Evolutionary conservation across 2,329 filamentous ascomycete species (phyloP), one percentile per base, ranked within the genome.

Genomic region (Botrytis elliptica): DNA sequence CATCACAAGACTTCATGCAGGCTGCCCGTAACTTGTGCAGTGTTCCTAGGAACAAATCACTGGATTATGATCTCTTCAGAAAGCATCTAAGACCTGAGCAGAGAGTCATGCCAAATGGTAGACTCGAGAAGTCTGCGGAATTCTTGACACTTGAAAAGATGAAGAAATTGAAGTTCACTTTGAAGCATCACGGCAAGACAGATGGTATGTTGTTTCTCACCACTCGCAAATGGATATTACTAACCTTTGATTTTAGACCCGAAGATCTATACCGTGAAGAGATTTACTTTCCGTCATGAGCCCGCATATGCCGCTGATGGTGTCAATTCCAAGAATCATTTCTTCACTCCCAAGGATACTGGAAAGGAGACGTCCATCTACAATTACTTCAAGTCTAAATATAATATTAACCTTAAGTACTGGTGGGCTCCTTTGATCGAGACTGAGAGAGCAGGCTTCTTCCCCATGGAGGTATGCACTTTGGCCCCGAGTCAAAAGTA

Each of bases 401-500:
- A 92, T 81, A 84, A 86, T 1, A 81, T 87, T 16, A 80, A 81
- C 1, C 81, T 92, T 0, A 79, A 82, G 22, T 84, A 82, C 63
- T 82, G 85, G 12, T 78, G 84, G 3, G 82, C 90, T 2, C 91
- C 91, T 0, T 80, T 92, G 1, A 84, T 92, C 12, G 83, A 88
- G 76, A 89, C 89, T 0, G 85, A 84, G 6, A 86, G 85, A 60
- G 85, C 81, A 2, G 88, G 86, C 0, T 81, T 83, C 5, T 90
- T 91, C 75, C 90, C 90, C 0, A 87, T 92, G 83, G 91, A 92
- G 77, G 80, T 90, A 5, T 89, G 88, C 72, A 82, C 83, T 14
- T 76, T 90, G 10, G 79, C 84, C 52, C 81, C 84, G 0, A 86
- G 88, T 79, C 90, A 92, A 80, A 84, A 88, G 0, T 93, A 91